A percentile compares a stretch with the other conserved stretches of the same genome.
phyloP scores from a whole-genome alignment of 805 yeast genomes.

The Suhomyces tanzawaensis region DNA sequence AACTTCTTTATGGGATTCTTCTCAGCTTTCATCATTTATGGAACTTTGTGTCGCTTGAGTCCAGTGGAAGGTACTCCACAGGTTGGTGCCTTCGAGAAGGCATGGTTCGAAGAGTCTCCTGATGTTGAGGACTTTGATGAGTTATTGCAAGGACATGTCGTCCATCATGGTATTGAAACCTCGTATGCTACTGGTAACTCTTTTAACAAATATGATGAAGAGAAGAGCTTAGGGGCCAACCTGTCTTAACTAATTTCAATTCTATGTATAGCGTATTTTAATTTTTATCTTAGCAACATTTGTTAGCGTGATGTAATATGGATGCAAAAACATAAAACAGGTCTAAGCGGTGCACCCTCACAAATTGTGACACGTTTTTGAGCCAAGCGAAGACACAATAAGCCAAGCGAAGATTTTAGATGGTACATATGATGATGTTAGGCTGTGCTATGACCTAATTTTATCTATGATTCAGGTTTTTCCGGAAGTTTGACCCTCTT shows the following conservation, averaged over 20 bases:
- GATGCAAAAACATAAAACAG: no score
- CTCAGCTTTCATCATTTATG: constrained; percentile 54
- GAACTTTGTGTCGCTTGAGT: constrained; percentile 47
- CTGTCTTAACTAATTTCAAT: not conserved
- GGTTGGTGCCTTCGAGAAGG: constrained; percentile 44
- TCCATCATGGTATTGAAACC: constrained; percentile 4
- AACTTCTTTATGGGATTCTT: constrained; percentile 78
- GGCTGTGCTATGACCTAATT: no score
- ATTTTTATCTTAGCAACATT: no score
- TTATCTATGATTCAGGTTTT: no score
- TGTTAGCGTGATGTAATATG: no score
- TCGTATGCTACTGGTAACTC: not conserved
- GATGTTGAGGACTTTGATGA: constrained; percentile 64
- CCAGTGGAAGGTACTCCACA: constrained; percentile 47
- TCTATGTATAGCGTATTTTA: no score
- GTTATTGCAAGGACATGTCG: constrained; percentile 20
- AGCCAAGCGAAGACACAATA: no score
- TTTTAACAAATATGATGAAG: constrained; percentile 2
- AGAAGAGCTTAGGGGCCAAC: constrained; percentile 1
- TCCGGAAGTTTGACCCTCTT: no score
- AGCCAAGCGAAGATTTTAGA: no score
- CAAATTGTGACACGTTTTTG: no score
- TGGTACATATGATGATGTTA: no score
- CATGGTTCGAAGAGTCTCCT: constrained; percentile 62
- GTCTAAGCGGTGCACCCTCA: no score